phyloP scores from a whole-genome alignment of 345 rosid genomes.

The Toxicodendron radicans region DNA sequence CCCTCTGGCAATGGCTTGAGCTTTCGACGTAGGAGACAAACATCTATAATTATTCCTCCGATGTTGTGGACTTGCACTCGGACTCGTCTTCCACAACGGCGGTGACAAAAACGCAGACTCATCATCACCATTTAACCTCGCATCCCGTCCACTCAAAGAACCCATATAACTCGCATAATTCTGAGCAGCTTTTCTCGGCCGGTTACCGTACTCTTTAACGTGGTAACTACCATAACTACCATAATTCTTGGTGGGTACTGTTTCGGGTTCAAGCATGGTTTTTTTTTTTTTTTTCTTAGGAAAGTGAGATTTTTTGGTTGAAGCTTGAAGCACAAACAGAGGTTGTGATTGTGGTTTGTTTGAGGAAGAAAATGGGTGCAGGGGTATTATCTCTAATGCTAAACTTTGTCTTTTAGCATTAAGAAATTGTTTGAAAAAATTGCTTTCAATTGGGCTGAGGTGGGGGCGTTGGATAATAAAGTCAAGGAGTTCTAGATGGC shows the following conservation, averaged over 20 bases:
- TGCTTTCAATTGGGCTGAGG: background rate
- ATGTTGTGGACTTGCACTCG: constrained; percentile 45
- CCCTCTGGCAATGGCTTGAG: constrained; percentile 80
- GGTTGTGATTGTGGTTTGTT: background rate
- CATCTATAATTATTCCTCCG: constrained; percentile 43
- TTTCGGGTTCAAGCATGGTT: constrained; percentile 42
- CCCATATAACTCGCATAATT: constrained; percentile 3
- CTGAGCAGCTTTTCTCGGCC: constrained; percentile 14
- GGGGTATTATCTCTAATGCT: constrained; percentile 3
- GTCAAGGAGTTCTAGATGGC: constrained; percentile 41
- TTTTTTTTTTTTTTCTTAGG: background rate
- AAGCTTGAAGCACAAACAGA: background rate
- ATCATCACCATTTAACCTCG: constrained; percentile 20
- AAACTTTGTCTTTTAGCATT: constrained; percentile 11
- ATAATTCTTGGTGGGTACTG: constrained; percentile 8
- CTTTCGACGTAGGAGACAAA: constrained; percentile 67
- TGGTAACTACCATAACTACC: background rate
- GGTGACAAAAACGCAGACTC: constrained; percentile 63
- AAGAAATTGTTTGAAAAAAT: background rate
- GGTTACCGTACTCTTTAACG: background rate
- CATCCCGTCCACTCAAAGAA: background rate
- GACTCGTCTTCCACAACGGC: constrained; percentile 66
- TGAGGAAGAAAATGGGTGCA: constrained; percentile 7
- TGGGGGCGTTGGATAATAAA: constrained; percentile 1
- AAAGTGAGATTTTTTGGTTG: background rate